Evolutionary conservation across 1,139 yeast genomes (phyloP), one percentile per base, ranked within the genome.

Genomic region (Saccharomyces hybrid): DNA sequence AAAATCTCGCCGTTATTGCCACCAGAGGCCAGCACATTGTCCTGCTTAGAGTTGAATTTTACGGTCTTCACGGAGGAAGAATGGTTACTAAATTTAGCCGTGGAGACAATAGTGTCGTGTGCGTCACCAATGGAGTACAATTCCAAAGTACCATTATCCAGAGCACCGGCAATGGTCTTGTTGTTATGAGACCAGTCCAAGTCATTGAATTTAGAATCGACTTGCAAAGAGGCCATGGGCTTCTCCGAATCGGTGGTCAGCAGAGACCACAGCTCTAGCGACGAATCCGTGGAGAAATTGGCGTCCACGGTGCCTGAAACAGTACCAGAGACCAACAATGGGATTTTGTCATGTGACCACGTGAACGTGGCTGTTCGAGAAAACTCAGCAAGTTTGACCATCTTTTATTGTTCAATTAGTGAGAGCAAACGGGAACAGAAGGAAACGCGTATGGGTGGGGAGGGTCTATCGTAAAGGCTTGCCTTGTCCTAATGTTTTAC

Each of bases 291-390:
- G 50, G 91, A 84, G 72, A 91, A 90, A 67, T 86, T 83, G 51
- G 87, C 88, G 67, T 89, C 97, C 63, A 93, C 86, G 14, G 97
- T 95, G 14, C 98, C 98, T 0, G 98, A 93, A 23, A 88, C 88
- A 0, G 97, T 86, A 47, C 97, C 99, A 1, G 97, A 82, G 28
- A 89, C 97, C 63, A 91, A 72, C 56, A 82, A 72, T 27, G 97
- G 96, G 57, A 84, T 75, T 52, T 79, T 73, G 63, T 84, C 88
- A 65, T 78, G 82, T 55, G 97, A 88, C 98, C 98, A 93, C 52
- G 98, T 96, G 73, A 93, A 89, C 41, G 96, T 85, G 50, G 97
- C 90, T 16, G 97, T 88, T 62, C 91, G 80, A 61, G 82, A 78
- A 65, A 89, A 84, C 72, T 90, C 97, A 71, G 83, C 82, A 64